These are phyloP conservation scores for Cercophora sp. DNA, from an alignment of 495 filamentous ascomycete species.

Conservation along the genomic window DNA sequence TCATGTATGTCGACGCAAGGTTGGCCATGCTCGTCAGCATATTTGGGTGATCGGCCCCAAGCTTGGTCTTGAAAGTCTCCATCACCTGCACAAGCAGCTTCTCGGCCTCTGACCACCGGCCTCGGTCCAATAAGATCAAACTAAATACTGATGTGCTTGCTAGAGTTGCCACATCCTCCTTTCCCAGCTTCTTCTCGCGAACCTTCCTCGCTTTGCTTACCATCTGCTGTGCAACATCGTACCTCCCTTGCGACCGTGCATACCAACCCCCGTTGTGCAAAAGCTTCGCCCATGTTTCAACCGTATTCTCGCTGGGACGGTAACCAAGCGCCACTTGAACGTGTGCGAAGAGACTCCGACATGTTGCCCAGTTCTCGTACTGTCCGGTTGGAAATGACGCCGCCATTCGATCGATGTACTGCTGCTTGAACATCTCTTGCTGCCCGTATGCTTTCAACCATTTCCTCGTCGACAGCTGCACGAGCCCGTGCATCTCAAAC, in stretches of 20 bases:
- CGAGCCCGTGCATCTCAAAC: constrained; percentile 43
- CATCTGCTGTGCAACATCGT: constrained; percentile 17
- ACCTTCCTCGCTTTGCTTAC: constrained; percentile 8
- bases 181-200: constrained; percentile 8
- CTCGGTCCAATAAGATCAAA: not conserved
- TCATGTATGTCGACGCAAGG: not conserved
- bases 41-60: constrained; percentile 19
- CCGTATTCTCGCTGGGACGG: constrained; percentile 10
- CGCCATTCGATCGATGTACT: constrained; percentile 31
- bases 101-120: constrained; percentile 2
- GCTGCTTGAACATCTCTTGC: constrained; percentile 36
- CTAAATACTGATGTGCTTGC: constrained; percentile 7
- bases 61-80: constrained; percentile 33
- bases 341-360: constrained; percentile 22
- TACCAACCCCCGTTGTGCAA: constrained; percentile 23
- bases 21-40: not conserved
- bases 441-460: constrained; percentile 34
- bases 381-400: constrained; percentile 36
- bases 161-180: constrained; percentile 7
- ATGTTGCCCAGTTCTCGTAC: constrained; percentile 30
- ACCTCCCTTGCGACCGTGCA: constrained; percentile 20
- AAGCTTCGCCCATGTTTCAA: constrained; percentile 17
- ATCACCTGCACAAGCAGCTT: constrained; percentile 22
- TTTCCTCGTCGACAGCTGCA: constrained; percentile 40
- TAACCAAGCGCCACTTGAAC: constrained; percentile 12